These are phyloP conservation scores for Murraya paniculata DNA, from an alignment of 345 rosid genomes.

Conservation along the genomic window DNA sequence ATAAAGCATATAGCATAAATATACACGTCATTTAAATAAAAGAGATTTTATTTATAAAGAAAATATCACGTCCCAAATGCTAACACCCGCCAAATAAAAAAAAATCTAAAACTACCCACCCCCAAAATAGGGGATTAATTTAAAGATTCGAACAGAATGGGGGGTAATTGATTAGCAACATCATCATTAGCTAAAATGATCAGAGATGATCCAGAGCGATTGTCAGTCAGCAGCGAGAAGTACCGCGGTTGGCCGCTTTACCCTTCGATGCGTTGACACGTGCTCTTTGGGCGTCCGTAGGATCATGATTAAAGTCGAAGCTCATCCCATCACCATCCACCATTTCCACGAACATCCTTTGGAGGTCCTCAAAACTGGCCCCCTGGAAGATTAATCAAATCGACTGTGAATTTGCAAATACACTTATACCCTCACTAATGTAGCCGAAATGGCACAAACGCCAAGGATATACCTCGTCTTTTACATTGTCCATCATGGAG, in stretches of 20 bases:
- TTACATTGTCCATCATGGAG: constrained; percentile 80
- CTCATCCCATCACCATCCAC: constrained; percentile 51
- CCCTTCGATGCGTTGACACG: constrained; percentile 38
- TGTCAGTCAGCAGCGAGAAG: constrained; percentile 37
- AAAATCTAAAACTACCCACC: background rate
- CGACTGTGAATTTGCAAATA: background rate
- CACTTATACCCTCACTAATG: background rate
- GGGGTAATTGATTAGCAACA: background rate
- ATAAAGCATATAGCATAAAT: background rate
- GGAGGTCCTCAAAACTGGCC: constrained; percentile 84
- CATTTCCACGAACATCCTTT: constrained; percentile 81
- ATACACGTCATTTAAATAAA: background rate
- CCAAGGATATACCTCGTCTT: constrained; percentile 55
- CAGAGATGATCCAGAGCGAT: background rate
- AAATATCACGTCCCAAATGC: background rate
- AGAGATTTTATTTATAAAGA: background rate
- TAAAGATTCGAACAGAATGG: background rate
- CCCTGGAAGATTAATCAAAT: constrained; percentile 34
- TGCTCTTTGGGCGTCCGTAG: constrained; percentile 39
- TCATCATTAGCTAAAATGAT: background rate
- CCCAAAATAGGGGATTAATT: background rate
- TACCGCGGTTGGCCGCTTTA: constrained; percentile 36
- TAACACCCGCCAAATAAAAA: too few relatives aligned
- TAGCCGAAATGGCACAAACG: fast-evolving
- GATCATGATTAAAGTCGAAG: constrained; percentile 26